Base-by-base conservation (phyloP, 2,329 filamentous ascomycete genomes). In the Xylaria sp. region DNA sequence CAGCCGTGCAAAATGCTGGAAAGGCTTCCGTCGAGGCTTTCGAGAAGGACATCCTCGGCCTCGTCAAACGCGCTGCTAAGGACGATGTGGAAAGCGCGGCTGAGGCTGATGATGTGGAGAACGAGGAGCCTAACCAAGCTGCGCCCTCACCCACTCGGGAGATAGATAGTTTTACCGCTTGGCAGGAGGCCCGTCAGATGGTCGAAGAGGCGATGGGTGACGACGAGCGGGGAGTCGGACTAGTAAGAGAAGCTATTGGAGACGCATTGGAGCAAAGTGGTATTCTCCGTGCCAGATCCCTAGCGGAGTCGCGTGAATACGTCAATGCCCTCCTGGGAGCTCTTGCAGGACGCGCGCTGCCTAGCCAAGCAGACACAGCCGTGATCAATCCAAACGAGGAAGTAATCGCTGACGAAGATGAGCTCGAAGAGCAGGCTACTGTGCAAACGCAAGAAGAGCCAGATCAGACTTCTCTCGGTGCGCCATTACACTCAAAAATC, bases 1-100 rank as follows among this genome's bases (percentile, higher is more conserved):
- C 91, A 20, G 79, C 81, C 13, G 92, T 96, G n/a, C 95, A 98
- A 78, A 87, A 84, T 26, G 85, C 85, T 15, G 89, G 88, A 66
- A 88, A 88, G 71, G 87, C 84, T 20, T 86, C 88, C 40, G 86
- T 94, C 26, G 89, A 91, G 57, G 87, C 87, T 13, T 93, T 93
- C 72, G 91, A 97, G 78, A 84, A 83, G 46, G 80, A 84, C 15
- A 85, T 93, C 17, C 81, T 90, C 51, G 88, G 85, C 9, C 73
- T 89, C 2, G 79, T 79, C 1, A 75, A 79, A 48, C 70, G 76
- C 20, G 78, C 79, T 53, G 57, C 69, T 3, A 72, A 73, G 48
- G 63, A 64, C 1, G 78, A 78, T 33, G 64, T 69, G 15, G 76
- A 73, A 38, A 10, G 62, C 0, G 17, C 48, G 2, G 42, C 9